Evolutionary conservation across 805 yeast genomes (phyloP).

Genomic region (Candida loeiensis): DNA sequence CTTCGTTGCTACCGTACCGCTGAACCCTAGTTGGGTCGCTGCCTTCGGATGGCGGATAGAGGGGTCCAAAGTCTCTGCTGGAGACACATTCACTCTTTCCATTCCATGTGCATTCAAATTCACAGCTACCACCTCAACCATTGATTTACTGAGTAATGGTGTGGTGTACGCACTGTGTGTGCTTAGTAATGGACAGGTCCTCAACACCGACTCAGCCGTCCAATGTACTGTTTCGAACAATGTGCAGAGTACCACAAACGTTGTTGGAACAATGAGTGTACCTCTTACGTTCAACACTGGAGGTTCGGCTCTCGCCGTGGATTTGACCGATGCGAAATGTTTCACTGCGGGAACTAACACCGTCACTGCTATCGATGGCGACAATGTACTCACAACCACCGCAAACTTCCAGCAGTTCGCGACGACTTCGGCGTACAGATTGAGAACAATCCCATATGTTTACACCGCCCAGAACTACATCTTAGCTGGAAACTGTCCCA

Average conservation of each 20-base stretch:
- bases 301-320: conserved; percentile 8
- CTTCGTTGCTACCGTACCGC: conserved; percentile 3
- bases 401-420: conserved; percentile 2
- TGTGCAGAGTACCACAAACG: conserved; percentile 5
- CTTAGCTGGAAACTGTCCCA: conserved; percentile 16
- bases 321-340: conserved; percentile 17
- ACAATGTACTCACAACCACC: conserved; percentile 9
- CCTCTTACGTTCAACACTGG: conserved; percentile 22
- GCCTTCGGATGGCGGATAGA: conserved; percentile 13
- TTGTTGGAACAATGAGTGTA: conserved; percentile 12
- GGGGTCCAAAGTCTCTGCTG: conserved; percentile 8
- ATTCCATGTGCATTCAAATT: conserved; percentile 18
- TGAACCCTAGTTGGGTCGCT: conserved; percentile 14
- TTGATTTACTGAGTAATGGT: conserved; percentile 9
- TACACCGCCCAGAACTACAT: conserved; percentile 9
- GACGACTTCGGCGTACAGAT: not conserved
- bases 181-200: conserved; percentile 11
- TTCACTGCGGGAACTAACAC: conserved; percentile 20
- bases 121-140: conserved; percentile 9
- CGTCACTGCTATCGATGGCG: conserved; percentile 15
- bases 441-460: conserved; percentile 1
- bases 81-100: conserved; percentile 17
- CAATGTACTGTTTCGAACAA: conserved; percentile 10
- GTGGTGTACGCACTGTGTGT: conserved; percentile 21
- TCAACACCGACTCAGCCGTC: conserved; percentile 9